Evolutionary conservation across 1,284 basidiomycete species (phyloP), one percentile per base, ranked within the genome.

Genomic region (Sporisorium reilianum): DNA sequence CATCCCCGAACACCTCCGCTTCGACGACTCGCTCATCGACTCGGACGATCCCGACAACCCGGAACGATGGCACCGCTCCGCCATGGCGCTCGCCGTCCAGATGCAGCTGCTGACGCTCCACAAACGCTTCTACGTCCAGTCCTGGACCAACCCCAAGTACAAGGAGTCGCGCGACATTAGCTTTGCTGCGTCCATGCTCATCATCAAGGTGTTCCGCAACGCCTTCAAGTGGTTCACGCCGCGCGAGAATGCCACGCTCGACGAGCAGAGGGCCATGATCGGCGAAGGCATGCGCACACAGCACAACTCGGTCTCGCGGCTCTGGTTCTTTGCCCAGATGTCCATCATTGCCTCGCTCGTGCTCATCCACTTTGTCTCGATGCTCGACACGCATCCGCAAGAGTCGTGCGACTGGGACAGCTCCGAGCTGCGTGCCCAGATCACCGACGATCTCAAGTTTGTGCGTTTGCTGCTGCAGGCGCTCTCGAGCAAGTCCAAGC

Each of bases 111-210:
- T 67, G 12, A 64, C 54, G 30, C 60, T 81, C 40, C 80, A 81
- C 65, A 79, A 80, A 48, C 75, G 64, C n/a, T 81, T 72, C 63
- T 81, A 81, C 58, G 72, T 81, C 20, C 79, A 77, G 46, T 77
- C 79, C 18, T 81, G 80, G 80, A 67, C 74, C 20, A 69, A 79
- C 32, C 58, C 69, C 12, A 63, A 51, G 32, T 80, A 79, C 64
- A 71, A 66, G 34, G 64, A 75, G 30, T 81, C 80, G 22, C 64
- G 78, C 18, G 79, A 80, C 38, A 77, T 80, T 22, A 79, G 79
- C 58, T 81, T 76, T 42, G 46, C 64, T 16, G 64, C 68, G 3
- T 78, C 80, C 1, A 67, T 76, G 58, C 64, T 62, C 44, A 77
- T 78, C 44, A 62, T 80, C 64, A 72, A 66, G 32, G 57, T 79